phyloP scores from a whole-genome alignment of 176 grass and related monocot genomes.

The Elaeis guineensis region DNA sequence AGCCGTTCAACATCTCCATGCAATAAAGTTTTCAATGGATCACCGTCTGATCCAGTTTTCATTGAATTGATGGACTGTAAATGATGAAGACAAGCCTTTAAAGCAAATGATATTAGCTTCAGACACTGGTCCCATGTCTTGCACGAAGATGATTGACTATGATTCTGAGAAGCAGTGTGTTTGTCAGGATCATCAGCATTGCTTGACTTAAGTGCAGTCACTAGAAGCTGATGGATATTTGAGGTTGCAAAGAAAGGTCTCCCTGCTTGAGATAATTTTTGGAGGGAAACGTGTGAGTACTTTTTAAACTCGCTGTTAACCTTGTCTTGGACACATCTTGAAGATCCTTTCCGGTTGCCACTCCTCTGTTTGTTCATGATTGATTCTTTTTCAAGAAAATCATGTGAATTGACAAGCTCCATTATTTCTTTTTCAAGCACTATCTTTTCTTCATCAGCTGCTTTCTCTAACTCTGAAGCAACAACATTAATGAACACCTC shows the following conservation, averaged over 20 bases:
- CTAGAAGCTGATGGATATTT: conserved; percentile 51
- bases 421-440: conserved; percentile 71
- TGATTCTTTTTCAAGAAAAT: conserved; percentile 47
- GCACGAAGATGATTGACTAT: conserved; percentile 16
- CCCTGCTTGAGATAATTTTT: conserved; percentile 45
- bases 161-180: conserved; percentile 40
- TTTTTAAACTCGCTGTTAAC: conserved; percentile 31
- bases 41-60: conserved; percentile 7
- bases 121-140: conserved; percentile 23
- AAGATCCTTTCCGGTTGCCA: conserved; percentile 33
- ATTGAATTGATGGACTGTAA: conserved; percentile 37
- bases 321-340: conserved; percentile 33
- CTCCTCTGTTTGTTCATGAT: conserved; percentile 33
- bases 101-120: conserved; percentile 48
- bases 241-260: conserved; percentile 40
- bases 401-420: conserved; percentile 46
- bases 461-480: conserved; percentile 49
- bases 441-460: conserved; percentile 36
- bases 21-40: conserved; percentile 26
- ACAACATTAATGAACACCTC: conserved; percentile 58
- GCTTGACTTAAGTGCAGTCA: conserved; percentile 35
- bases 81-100: conserved; percentile 62
- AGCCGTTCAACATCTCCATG: conserved; percentile 45
- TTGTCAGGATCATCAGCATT: conserved; percentile 26
- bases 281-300: conserved; percentile 28